Conservation (phyloP, 2,329 filamentous ascomycete species). For the Fusarium liriodendri region DNA sequence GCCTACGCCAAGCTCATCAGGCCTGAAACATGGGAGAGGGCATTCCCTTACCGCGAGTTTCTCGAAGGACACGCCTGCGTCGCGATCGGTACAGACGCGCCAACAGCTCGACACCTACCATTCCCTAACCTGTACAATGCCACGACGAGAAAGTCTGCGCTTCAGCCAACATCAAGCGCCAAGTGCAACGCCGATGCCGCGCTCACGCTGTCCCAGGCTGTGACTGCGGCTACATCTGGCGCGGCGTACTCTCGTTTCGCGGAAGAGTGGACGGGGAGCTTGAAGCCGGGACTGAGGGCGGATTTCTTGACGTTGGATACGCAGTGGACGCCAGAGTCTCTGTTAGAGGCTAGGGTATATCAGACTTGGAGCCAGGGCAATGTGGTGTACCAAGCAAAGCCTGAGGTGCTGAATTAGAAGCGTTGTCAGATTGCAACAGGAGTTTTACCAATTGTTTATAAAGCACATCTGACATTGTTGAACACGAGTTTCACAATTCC, state of each 20-base stretch:
- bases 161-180: conserved; percentile 56
- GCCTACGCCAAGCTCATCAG: conserved; percentile 71
- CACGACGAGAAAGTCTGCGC: conserved; percentile 66
- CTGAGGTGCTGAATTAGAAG: not conserved
- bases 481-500: not conserved
- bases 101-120: conserved; percentile 67
- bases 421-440: not conserved
- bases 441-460: not conserved
- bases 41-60: conserved; percentile 74
- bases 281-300: conserved; percentile 64
- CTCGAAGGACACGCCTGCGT: conserved; percentile 63
- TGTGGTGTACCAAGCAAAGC: not conserved
- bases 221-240: conserved; percentile 65
- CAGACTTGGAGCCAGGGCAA: conserved; percentile 28
- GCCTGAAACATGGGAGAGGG: conserved; percentile 62
- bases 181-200: conserved; percentile 65
- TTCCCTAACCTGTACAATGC: conserved; percentile 69
- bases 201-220: conserved; percentile 63
- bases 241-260: conserved; percentile 69
- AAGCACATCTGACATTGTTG: not conserved
- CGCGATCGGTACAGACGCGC: conserved; percentile 69
- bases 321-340: not conserved
- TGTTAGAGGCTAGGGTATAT: conserved; percentile 20
- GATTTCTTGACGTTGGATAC: conserved; percentile 61
- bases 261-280: conserved; percentile 63